phyloP scores from a whole-genome alignment of 495 filamentous ascomycete species.

The Neurospora cerealis region DNA sequence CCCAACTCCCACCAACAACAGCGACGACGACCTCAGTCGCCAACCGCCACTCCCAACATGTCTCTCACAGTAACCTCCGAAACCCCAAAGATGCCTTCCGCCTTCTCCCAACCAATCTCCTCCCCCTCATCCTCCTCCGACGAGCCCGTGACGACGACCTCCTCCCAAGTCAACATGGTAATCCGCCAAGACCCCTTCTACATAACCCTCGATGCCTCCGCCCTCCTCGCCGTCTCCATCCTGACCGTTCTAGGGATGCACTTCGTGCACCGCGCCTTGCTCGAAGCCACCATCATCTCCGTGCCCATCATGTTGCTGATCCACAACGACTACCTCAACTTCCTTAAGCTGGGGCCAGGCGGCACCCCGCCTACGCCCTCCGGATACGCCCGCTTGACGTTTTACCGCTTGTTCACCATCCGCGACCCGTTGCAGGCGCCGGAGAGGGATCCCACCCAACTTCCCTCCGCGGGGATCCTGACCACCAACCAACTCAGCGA shows the following conservation, averaged over 20 bases:
- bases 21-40: neutral
- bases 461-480: slow-evolving; percentile 31
- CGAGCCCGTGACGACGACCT: slow-evolving; percentile 1
- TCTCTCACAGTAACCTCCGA: slow-evolving; percentile 19
- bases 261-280: slow-evolving; percentile 31
- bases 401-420: slow-evolving; percentile 46
- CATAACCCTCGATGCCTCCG: slow-evolving; percentile 36
- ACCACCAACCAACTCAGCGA: slow-evolving; percentile 35
- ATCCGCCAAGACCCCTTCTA: slow-evolving; percentile 40
- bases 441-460: slow-evolving; percentile 20
- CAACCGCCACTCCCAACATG: slow-evolving; percentile 7
- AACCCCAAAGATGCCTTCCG: slow-evolving; percentile 5
- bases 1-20: neutral
- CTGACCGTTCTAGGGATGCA: slow-evolving; percentile 40
- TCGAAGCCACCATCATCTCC: slow-evolving; percentile 38
- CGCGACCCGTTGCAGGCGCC: slow-evolving; percentile 46
- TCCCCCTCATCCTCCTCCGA: neutral
- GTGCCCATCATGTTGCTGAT: slow-evolving; percentile 46
- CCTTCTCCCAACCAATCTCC: neutral
- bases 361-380: slow-evolving; percentile 64
- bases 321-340: slow-evolving; percentile 66
- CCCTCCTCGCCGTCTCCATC: slow-evolving; percentile 33
- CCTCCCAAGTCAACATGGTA: slow-evolving; percentile 25
- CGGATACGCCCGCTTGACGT: slow-evolving; percentile 64
- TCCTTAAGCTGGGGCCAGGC: slow-evolving; percentile 68